These are phyloP conservation scores for Myxozyma sirexii DNA, from an alignment of 805 yeast genomes.

Conservation along the genomic window DNA sequence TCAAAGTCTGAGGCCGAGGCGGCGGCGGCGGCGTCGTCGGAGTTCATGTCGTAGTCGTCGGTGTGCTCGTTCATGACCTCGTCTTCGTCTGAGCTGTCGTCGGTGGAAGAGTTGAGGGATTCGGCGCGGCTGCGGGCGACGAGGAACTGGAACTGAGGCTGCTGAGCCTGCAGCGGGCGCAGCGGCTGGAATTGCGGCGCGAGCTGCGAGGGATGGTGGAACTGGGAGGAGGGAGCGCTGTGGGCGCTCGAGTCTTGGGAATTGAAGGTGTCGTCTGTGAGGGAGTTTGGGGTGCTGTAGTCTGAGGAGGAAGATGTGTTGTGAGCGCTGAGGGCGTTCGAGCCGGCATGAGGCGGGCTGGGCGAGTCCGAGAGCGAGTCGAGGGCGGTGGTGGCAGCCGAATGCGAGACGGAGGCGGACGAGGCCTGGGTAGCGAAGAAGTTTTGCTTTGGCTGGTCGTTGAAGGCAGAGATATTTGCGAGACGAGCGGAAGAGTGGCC, in stretches of 20 bases:
- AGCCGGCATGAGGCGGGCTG: background rate
- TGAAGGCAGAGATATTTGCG: background rate
- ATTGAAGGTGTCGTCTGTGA: conserved; percentile 1
- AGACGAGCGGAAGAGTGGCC: conserved; percentile 2
- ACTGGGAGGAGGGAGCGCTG: background rate
- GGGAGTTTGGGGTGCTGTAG: conserved; percentile 8
- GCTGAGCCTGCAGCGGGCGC: background rate
- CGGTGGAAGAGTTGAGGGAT: background rate
- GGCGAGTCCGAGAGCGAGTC: conserved; percentile 1
- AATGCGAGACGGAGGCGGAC: background rate
- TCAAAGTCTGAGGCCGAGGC: conserved; percentile 16
- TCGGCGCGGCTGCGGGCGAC: background rate
- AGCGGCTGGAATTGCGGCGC: too few species aligned
- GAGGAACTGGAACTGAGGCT: background rate
- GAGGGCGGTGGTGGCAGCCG: background rate
- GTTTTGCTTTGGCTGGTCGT: background rate
- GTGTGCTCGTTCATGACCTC: background rate
- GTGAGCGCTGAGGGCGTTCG: background rate
- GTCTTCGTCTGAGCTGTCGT: conserved; percentile 1
- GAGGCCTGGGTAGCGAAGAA: too few species aligned
- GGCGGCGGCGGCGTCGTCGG: conserved; percentile 11
- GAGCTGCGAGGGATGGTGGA: background rate
- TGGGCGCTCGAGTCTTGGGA: background rate
- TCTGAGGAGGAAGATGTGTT: background rate
- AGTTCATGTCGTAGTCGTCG: background rate